Evolutionary conservation across 2,329 filamentous ascomycete genomes (phyloP).

Genomic region (Alternaria arborescens): DNA sequence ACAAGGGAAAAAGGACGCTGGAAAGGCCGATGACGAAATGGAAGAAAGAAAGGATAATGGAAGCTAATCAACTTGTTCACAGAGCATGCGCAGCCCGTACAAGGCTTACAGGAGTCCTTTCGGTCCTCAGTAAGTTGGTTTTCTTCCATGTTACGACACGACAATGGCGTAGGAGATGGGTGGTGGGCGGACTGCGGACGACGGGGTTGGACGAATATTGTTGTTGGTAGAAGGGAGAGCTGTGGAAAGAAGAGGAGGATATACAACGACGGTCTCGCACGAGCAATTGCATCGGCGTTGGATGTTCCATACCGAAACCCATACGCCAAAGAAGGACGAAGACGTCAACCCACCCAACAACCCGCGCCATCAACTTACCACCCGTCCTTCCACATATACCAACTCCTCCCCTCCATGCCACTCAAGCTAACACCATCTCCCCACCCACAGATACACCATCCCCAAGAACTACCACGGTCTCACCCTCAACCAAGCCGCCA

Average conservation of each 20-base stretch:
- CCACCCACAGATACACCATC: slow-evolving; percentile 58
- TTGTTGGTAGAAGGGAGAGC: not conserved
- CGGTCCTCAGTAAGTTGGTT: slow-evolving; percentile 63
- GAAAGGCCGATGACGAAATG: slow-evolving; percentile 7
- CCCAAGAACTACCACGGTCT: slow-evolving; percentile 60
- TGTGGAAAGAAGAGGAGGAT: slow-evolving; percentile 4
- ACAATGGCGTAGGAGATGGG: not conserved
- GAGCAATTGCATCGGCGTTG: not conserved
- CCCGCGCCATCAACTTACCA: not conserved
- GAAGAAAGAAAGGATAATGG: not conserved
- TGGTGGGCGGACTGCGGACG: not conserved
- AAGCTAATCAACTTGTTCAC: slow-evolving; percentile 24
- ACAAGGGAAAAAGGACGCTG: not conserved
- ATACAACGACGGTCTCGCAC: not conserved
- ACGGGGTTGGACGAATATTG: too few relatives aligned
- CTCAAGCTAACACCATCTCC: slow-evolving; percentile 24
- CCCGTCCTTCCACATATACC: not conserved
- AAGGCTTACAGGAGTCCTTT: slow-evolving; percentile 65
- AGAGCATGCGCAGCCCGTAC: slow-evolving; percentile 51
- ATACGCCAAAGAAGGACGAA: not conserved
- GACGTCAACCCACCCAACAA: not conserved
- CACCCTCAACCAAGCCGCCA: slow-evolving; percentile 51
- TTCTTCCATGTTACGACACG: slow-evolving; percentile 5
- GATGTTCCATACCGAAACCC: not conserved
- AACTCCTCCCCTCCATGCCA: not conserved